Evolutionary conservation across 2,329 filamentous ascomycete genomes (phyloP).

Genomic region (Podosphaera aphanis): DNA sequence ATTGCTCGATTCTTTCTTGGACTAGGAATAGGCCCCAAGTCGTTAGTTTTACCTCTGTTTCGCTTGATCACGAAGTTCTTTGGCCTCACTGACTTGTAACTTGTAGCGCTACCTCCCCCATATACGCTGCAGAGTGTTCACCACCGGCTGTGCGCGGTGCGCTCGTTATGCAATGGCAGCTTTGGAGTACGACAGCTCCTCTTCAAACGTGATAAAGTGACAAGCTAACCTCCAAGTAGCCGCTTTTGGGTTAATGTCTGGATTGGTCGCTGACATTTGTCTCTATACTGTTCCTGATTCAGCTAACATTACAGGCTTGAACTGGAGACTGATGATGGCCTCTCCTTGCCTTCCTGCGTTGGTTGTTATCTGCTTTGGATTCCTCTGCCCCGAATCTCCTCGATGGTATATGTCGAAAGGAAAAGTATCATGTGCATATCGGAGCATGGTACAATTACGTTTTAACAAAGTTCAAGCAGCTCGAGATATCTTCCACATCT

Average conservation of each 20-base stretch:
- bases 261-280: neutral
- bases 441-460: constrained; percentile 31
- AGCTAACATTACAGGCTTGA: neutral
- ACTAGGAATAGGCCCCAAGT: constrained; percentile 36
- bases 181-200: constrained; percentile 30
- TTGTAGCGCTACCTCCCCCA: constrained; percentile 1
- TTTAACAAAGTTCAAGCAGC: constrained; percentile 36
- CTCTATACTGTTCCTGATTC: constrained; percentile 1
- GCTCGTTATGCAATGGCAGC: constrained; percentile 58
- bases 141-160: constrained; percentile 28
- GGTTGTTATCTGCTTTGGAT: constrained; percentile 35
- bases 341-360: constrained; percentile 38
- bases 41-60: neutral
- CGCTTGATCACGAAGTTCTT: too few relatives aligned
- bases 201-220: neutral
- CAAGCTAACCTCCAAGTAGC: neutral
- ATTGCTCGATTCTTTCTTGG: constrained; percentile 32
- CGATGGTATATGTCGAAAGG: constrained; percentile 30
- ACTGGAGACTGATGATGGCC: constrained; percentile 41
- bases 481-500: constrained; percentile 36
- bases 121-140: constrained; percentile 33
- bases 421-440: constrained; percentile 26
- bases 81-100: too few relatives aligned
- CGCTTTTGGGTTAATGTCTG: constrained; percentile 36
- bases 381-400: constrained; percentile 39